Percentiles rank a stretch among this genome's conserved stretches.
Evolutionary conservation across 208 protist species (phyloP).

Genomic region (Acanthamoeba sp.): DNA sequence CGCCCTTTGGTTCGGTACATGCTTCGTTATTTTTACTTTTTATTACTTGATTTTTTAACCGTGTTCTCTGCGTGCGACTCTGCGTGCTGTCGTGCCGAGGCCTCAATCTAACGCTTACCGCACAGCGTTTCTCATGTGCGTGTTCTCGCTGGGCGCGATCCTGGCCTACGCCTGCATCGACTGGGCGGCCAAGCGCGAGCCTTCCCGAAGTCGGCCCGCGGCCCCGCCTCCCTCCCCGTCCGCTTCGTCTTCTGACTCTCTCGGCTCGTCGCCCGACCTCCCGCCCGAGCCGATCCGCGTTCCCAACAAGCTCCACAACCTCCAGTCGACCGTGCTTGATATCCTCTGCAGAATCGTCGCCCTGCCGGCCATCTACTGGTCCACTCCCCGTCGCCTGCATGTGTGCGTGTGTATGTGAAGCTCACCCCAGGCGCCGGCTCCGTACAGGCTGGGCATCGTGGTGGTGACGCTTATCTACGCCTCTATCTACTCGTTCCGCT

Average conservation of each 20-base stretch:
- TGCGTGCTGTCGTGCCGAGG: no score
- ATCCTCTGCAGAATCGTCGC: not conserved
- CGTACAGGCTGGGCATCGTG: not conserved
- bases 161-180: not conserved
- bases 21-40: not conserved
- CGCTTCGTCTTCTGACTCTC: not conserved
- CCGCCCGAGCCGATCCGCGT: not conserved
- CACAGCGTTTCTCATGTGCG: slow-evolving; percentile 12
- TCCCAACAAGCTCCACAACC: not conserved
- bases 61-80: no score
- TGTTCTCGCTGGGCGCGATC: not conserved
- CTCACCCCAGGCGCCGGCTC: no score
- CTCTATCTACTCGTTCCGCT: not conserved
- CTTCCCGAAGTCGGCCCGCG: no score
- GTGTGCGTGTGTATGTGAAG: no score
- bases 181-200: not conserved
- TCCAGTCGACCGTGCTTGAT: not conserved
- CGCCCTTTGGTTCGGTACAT: not conserved
- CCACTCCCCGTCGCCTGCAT: no score
- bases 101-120: not conserved
- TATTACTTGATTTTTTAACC: no score
- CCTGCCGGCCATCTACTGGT: not conserved
- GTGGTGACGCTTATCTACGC: not conserved
- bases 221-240: no score
- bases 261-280: not conserved